Percentiles rank a stretch among this genome's conserved stretches.
These are phyloP conservation scores for Sporobolomyces phaffii DNA, from an alignment of 768 basidiomycete genomes.

Conservation along the genomic window DNA sequence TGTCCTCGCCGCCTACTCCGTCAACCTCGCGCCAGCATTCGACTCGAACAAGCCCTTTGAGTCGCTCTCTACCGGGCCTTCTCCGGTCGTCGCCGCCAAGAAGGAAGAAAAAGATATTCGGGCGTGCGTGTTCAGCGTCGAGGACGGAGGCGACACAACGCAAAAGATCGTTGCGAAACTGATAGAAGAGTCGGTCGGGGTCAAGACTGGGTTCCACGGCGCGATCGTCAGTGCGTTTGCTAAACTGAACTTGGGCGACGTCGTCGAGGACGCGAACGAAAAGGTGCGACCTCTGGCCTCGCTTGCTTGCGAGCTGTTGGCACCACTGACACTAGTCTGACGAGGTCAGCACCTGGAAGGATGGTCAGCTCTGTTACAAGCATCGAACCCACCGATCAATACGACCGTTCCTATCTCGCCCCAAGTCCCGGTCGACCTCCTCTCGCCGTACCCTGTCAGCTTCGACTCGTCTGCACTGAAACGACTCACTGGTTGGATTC, in stretches of 20 bases:
- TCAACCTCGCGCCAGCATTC: conserved; percentile 13
- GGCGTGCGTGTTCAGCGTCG: conserved; percentile 33
- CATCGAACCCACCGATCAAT: conserved; percentile 31
- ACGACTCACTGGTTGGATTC: conserved; percentile 31
- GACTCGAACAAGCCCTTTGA: conserved; percentile 26
- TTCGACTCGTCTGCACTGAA: conserved; percentile 16
- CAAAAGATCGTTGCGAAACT: conserved; percentile 30
- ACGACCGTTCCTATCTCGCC: conserved; percentile 35
- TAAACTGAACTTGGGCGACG: conserved; percentile 35
- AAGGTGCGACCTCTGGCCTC: conserved; percentile 3
- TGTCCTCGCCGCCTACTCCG: conserved; percentile 16
- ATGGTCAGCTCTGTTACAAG: conserved; percentile 32
- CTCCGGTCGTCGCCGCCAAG: conserved; percentile 3
- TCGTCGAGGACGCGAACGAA: conserved; percentile 38
- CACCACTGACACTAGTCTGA: background rate
- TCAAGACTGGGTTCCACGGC: conserved; percentile 36
- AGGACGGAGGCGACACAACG: conserved; percentile 32
- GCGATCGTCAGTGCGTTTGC: conserved; percentile 34
- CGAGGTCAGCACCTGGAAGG: conserved; percentile 27
- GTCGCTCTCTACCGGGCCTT: conserved; percentile 11
- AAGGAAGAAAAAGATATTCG: conserved; percentile 15
- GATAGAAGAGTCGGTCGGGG: conserved; percentile 27
- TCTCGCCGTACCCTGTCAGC: conserved; percentile 31
- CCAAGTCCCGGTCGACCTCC: conserved; percentile 26
- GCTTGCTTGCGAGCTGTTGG: background rate